Percentiles rank a stretch among this genome's conserved stretches.
Conservation (phyloP, 306 rosid species). For the Medicago arabica region DNA sequence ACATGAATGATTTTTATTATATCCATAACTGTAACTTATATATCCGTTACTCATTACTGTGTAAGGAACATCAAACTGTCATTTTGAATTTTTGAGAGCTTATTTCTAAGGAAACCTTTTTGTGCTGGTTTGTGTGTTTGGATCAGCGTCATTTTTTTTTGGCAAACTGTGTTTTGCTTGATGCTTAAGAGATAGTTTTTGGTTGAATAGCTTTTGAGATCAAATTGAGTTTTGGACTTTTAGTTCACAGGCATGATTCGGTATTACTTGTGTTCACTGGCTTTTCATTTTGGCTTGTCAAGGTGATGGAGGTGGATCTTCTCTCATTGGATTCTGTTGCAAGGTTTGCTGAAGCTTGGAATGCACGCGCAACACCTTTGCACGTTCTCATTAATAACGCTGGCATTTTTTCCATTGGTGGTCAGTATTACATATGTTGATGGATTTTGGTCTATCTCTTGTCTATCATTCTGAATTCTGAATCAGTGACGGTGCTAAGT, state of each 20-base stretch:
- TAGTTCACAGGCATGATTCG: neutral
- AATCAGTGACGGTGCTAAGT: conserved; percentile 9
- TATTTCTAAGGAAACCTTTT: neutral
- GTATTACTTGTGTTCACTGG: conserved; percentile 30
- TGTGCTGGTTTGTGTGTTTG: conserved; percentile 18
- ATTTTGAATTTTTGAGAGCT: neutral
- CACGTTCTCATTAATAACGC: conserved; percentile 97
- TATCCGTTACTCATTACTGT: neutral
- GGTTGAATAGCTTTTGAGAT: conserved; percentile 1
- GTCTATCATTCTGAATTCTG: conserved; percentile 8
- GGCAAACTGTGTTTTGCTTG: neutral
- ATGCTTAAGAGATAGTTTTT: neutral
- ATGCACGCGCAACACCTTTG: conserved; percentile 85
- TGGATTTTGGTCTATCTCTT: conserved; percentile 12
- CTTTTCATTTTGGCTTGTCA: conserved; percentile 41
- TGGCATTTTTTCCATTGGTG: conserved; percentile 96
- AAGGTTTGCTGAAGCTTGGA: conserved; percentile 81
- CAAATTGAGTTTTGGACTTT: conserved; percentile 13
- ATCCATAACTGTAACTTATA: neutral
- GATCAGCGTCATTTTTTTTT: neutral
- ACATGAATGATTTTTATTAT: neutral
- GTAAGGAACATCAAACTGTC: neutral
- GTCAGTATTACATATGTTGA: conserved; percentile 48
- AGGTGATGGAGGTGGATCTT: conserved; percentile 95
- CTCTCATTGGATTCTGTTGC: conserved; percentile 93